Base-by-base conservation (phyloP, 75 land plant genomes). In the Selaginella tamariscina region DNA sequence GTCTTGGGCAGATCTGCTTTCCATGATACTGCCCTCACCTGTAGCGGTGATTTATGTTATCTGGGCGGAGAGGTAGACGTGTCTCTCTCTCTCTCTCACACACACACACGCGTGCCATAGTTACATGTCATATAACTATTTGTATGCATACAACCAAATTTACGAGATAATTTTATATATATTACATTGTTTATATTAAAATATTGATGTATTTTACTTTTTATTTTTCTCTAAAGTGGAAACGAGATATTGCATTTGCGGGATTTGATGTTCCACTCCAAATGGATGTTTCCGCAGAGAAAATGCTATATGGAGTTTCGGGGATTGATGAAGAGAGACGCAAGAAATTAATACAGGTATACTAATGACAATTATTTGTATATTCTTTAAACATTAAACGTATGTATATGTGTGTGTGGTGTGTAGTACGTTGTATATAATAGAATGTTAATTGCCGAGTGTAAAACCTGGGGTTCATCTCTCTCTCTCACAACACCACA, bases 241-340 rank as follows among this genome's bases (percentile, higher is more conserved):
- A 82, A 75, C 65, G 99, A 78, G 99, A 95, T 67, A 87, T 90
- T 44, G 99, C 96, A 21, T 95, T 90, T 85, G 84, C 96, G 76
- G 99, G 99, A 29, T 89, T 89, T 76, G 92, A 91, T 71, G 88
- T 95, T 59, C 80, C 97, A 18, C 77, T 95, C 54, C 99, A 95
- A 74, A 91, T 92, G 82, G 99, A 90, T 67, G 44, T 95, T 32
- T 90, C 96, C 55, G 99, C 99, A 2, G 97, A 90, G 73, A 88
- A 87, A 70, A 87, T 95, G 97, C 87, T 95, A 24, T 84, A 80
- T 78, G 96, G 96, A 44, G 49, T 39, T 5, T 5, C 49, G 5
- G 49, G 49, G 5, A 39, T 15, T 15, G 49, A 39, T 15, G 49
- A 39, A 39, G 49, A 39, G 49, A 5, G 49, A 5, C 49, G 49